phyloP scores from a whole-genome alignment of 352 stramenopile genomes.

The Phytophthora uliginosa region DNA sequence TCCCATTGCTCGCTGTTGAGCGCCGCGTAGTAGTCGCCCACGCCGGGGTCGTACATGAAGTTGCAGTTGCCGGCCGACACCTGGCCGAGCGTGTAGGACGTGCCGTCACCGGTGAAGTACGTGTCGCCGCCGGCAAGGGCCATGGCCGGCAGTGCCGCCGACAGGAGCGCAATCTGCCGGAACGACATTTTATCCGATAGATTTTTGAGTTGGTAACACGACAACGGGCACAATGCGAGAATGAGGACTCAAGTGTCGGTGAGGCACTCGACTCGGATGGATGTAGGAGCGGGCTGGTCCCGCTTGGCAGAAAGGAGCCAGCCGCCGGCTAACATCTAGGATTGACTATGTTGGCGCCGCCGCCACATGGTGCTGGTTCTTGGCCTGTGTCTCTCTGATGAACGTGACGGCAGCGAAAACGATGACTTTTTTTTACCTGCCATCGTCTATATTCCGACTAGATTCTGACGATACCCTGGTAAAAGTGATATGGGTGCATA shows the following conservation, averaged over 20 bases:
- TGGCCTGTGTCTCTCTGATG: constrained; percentile 22
- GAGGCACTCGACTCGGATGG: constrained; percentile 2
- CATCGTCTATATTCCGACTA: not conserved
- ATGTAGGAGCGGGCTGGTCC: constrained; percentile 20
- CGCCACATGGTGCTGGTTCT: constrained; percentile 23
- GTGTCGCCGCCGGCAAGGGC: constrained; percentile 15
- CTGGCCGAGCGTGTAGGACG: constrained; percentile 53
- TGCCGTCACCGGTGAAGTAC: constrained; percentile 58
- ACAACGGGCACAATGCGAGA: not conserved
- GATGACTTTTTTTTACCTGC: constrained; percentile 3
- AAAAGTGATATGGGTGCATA: not conserved
- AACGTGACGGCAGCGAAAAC: constrained; percentile 5
- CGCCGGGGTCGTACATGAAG: constrained; percentile 65
- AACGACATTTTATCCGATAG: constrained; percentile 12
- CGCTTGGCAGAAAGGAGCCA: constrained; percentile 19
- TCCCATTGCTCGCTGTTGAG: constrained; percentile 75
- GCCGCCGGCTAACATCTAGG: not conserved
- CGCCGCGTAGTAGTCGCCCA: constrained; percentile 67
- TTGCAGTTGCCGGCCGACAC: constrained; percentile 47
- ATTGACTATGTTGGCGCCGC: constrained; percentile 8
- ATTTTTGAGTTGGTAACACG: constrained; percentile 17
- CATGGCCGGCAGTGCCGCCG: constrained; percentile 21
- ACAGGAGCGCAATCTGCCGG: constrained; percentile 19
- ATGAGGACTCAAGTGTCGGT: not conserved
- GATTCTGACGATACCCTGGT: not conserved